Percentiles rank a stretch among this genome's conserved stretches.
These are phyloP conservation scores for Gracilaria domingensis DNA, from an alignment of 23 red algal genomes.

Conservation along the genomic window DNA sequence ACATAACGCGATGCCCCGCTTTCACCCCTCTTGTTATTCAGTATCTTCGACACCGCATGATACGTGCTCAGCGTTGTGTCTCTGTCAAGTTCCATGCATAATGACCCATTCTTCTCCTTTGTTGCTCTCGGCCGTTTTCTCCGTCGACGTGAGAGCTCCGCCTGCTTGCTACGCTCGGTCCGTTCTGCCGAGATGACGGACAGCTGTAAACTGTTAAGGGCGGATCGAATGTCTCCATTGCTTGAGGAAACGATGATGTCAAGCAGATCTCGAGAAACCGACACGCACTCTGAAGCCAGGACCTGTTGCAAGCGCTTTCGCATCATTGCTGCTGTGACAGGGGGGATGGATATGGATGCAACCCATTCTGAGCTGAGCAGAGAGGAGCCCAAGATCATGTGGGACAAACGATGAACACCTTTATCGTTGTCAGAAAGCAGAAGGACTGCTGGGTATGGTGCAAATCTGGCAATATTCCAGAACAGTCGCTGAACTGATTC, in stretches of 20 bases:
- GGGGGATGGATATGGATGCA: conserved; percentile 35
- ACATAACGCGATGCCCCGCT: conserved; percentile 47
- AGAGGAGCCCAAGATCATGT: conserved; percentile 32
- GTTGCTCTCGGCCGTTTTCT: not conserved
- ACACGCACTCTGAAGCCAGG: not conserved
- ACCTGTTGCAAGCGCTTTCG: conserved; percentile 31
- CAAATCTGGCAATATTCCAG: conserved; percentile 31
- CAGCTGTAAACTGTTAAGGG: conserved; percentile 65
- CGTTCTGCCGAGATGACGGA: conserved; percentile 1
- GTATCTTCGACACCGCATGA: conserved; percentile 65
- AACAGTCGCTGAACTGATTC: conserved; percentile 34
- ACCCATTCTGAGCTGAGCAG: conserved; percentile 32
- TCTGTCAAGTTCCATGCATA: not conserved
- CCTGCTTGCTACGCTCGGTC: not conserved
- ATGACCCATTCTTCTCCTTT: not conserved
- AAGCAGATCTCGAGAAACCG: conserved; percentile 15
- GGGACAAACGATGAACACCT: conserved; percentile 26
- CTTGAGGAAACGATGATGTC: conserved; percentile 25
- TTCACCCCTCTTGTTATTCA: conserved; percentile 61
- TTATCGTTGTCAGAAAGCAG: conserved; percentile 65
- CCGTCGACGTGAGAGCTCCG: not conserved
- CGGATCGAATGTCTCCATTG: conserved; percentile 61
- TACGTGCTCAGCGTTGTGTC: conserved; percentile 59
- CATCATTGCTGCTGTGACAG: conserved; percentile 47
- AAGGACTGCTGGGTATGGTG: conserved; percentile 48